Evolutionary conservation across 2,329 filamentous ascomycete genomes (phyloP), one percentile per base, ranked within the genome.

Genomic region (Cytospora chrysosperma): DNA sequence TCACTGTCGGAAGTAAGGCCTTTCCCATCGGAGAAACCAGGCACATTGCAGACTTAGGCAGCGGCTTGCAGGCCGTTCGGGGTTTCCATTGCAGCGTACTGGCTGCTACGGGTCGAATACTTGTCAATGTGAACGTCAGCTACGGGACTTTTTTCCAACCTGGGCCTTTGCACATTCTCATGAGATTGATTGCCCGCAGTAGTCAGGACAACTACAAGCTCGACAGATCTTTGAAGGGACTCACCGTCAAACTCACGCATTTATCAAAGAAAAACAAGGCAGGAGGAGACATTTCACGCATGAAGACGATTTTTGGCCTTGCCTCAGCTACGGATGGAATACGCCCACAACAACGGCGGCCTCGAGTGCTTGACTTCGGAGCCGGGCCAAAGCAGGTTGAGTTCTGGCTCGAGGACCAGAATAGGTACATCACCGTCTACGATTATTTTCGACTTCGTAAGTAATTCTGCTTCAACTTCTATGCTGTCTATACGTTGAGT

Each of bases 341-440:
- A 9, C 59, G 3, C 13, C 8, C 32, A 32, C 24, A 21, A 27
- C 21, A 49, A 19, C 26, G 0, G 19, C 74, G 70, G 0, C 72
- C 74, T 0, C 61, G 47, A 0, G 70, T 76, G 1, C 30, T 8
- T 0, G 30, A 30, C 1, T 70, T 68, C 34, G 83, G 77, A 13
- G 82, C 82, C 49, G 80, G 80, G 1, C 78, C 85, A 0, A 76
- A 77, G 8, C 73, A 81, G 0, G 85, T 88, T 2, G 68, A 78
- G 32, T 88, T 89, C 69, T 87, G 78, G 74, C 62, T 82, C 0
- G 73, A 76, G 3, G 71, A 15, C 59, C 59, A 30, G 53, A 57
- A 65, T 0, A 68, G 68, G n/a, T 84, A 83, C 64, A 79, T 85
- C n/a, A 79, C 75, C 56, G 81, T 89, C 49, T 77, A 75, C 32